Base-by-base conservation (phyloP, 257 asterid species). In the Fraxinus excelsior region DNA sequence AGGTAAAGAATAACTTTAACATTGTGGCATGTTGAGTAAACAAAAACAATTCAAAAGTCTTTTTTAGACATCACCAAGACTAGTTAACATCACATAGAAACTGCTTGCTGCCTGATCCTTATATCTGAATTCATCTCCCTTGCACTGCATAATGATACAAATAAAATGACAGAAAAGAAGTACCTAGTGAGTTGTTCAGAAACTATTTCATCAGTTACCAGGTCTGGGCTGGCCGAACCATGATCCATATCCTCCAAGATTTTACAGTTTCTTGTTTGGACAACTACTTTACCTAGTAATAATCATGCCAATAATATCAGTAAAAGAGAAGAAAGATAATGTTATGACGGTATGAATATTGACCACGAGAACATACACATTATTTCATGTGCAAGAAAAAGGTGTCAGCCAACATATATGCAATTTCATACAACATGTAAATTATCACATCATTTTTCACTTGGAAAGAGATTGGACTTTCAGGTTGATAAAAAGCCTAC, bases 181-280 rank as follows among this genome's bases (percentile, higher is more conserved):
- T 73, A 94, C 99, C 99, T 91, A 68, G 99, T 95, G 56, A 95
- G 91, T 83, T 95, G 99, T 86, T 95, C 98, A 31, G 98, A 91
- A 69, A 95, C 97, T 70, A 95, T 89, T 84, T 95, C 99, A 84
- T 95, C 99, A 80, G 78, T 83, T 72, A 91, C 87, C 86, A 89
- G 75, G 83, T 91, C 94, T 31, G 86, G 44, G 77, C 73, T 79
- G 51, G 80, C 76, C 32, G 23, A 62, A 49, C 51, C 77, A 46
- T 64, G 81, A 73, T 84, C 79, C 72, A 32, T 80, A 51, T 76
- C 74, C 79, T 82, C 83, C 74, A 53, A 49, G 34, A 82, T 9
- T 62, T 78, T 82, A 56, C 70, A 68, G 35, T 76, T 87, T 85
- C 85, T 74, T 67, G 64, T 84, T 77, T 28, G 66, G 60, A 69